phyloP scores from a whole-genome alignment of 2,329 filamentous ascomycete genomes.

The Taxawa tesnikishii region DNA sequence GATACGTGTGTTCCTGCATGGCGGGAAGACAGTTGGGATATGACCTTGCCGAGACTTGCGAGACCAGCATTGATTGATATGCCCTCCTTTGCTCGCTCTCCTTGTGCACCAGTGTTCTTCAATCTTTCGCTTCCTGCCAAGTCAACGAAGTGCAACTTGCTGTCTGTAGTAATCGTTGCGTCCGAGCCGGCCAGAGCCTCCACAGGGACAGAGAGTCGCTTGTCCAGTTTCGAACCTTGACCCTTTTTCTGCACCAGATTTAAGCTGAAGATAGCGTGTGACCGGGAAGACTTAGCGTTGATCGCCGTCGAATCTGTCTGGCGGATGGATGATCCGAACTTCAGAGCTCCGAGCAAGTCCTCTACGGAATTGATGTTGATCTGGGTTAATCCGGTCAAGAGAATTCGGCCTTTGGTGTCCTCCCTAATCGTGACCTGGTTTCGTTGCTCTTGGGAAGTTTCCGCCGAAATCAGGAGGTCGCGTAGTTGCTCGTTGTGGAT shows the following conservation, averaged over 20 bases:
- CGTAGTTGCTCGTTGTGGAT: conserved; percentile 97
- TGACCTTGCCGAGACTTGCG: conserved; percentile 92
- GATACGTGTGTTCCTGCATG: conserved; percentile 83
- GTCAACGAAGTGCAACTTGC: conserved; percentile 98
- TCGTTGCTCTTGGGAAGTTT: conserved; percentile 57
- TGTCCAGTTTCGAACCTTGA: conserved; percentile 47
- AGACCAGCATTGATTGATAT: conserved; percentile 97
- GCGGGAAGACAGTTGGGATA: conserved; percentile 89
- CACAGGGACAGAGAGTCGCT: conserved; percentile 74
- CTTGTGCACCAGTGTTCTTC: conserved; percentile 93
- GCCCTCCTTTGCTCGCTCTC: conserved; percentile 86
- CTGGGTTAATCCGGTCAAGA: conserved; percentile 81
- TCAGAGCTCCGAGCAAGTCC: conserved; percentile 77
- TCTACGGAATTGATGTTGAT: conserved; percentile 84
- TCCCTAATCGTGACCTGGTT: conserved; percentile 81
- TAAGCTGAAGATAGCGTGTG: conserved; percentile 91
- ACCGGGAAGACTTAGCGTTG: conserved; percentile 94
- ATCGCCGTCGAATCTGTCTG: conserved; percentile 96
- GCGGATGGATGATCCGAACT: conserved; percentile 84
- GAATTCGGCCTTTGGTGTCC: conserved; percentile 85
- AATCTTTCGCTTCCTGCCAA: conserved; percentile 89
- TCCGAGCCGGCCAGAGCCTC: conserved; percentile 61
- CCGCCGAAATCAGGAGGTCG: conserved; percentile 74
- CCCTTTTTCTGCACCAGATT: conserved; percentile 83
- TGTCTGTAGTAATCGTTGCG: conserved; percentile 73